Percentiles rank a stretch among this genome's conserved stretches.
Evolutionary conservation across 768 basidiomycete species (phyloP).

Genomic region (Psilocybe cubensis): DNA sequence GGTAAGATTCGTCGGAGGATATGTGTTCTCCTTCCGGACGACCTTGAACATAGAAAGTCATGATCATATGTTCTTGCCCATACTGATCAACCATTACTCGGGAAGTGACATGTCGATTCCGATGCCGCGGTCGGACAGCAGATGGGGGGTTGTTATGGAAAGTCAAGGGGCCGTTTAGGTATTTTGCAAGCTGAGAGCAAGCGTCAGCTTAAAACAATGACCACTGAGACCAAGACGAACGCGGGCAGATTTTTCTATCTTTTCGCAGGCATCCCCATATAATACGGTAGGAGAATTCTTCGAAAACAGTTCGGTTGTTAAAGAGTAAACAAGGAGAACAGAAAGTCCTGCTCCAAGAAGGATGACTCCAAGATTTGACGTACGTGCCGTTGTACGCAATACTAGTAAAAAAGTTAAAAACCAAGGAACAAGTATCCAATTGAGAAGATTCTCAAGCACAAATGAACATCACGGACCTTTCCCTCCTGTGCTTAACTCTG

Average conservation of each 20-base stretch:
- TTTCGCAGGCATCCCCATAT: constrained; percentile 64
- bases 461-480: constrained; percentile 56
- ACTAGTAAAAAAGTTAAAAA: constrained; percentile 34
- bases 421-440: background rate
- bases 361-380: constrained; percentile 57
- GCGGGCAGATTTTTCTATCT: constrained; percentile 49
- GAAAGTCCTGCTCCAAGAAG: constrained; percentile 83
- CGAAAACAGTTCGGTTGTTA: constrained; percentile 86
- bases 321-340: constrained; percentile 73
- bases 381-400: constrained; percentile 50
- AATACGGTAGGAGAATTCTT: constrained; percentile 86
- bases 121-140: constrained; percentile 74
- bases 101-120: constrained; percentile 81
- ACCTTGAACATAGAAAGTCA: constrained; percentile 82
- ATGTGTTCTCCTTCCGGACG: constrained; percentile 43
- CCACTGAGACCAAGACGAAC: constrained; percentile 32
- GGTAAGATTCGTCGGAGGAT: constrained; percentile 43
- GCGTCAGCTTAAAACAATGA: constrained; percentile 6
- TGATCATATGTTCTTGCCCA: constrained; percentile 82
- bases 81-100: constrained; percentile 73
- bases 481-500: constrained; percentile 72
- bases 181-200: constrained; percentile 60
- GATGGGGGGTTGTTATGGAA: constrained; percentile 88
- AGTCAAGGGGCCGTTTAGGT: constrained; percentile 65
- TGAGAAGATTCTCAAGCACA: background rate